phyloP scores from a whole-genome alignment of 2,329 filamentous ascomycete species.

The Fusarium sp. region DNA sequence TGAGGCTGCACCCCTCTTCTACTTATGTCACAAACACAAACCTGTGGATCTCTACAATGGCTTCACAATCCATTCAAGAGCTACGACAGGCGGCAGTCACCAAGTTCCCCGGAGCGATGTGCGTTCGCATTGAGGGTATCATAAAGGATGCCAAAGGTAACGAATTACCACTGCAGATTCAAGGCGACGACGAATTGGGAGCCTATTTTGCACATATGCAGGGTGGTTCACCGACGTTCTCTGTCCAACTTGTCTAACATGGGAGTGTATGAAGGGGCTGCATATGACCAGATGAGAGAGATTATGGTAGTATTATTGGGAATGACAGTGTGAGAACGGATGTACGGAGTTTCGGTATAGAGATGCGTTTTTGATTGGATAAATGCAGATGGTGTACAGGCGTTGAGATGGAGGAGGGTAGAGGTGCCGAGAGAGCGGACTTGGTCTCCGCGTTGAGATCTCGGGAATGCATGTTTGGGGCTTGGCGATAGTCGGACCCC shows the following conservation, averaged over 20 bases:
- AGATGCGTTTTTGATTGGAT: slow-evolving; percentile 26
- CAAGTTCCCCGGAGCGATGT: slow-evolving; percentile 69
- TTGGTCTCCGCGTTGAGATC: slow-evolving; percentile 37
- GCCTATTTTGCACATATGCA: slow-evolving; percentile 76
- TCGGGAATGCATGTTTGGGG: neutral
- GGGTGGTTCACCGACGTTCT: slow-evolving; percentile 57
- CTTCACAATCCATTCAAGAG: slow-evolving; percentile 67
- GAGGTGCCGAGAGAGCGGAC: slow-evolving; percentile 29
- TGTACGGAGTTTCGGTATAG: slow-evolving; percentile 41
- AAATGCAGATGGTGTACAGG: neutral
- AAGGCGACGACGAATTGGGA: slow-evolving; percentile 76
- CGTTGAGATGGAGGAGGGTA: slow-evolving; percentile 7
- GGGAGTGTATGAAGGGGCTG: neutral
- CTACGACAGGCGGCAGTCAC: slow-evolving; percentile 69
- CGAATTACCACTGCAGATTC: slow-evolving; percentile 73
- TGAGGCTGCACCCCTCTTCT: slow-evolving; percentile 75
- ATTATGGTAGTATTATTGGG: neutral
- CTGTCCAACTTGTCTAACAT: slow-evolving; percentile 54
- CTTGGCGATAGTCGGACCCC: neutral
- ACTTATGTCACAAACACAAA: slow-evolving; percentile 61
- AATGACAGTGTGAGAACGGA: slow-evolving; percentile 19
- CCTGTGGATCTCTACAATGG: slow-evolving; percentile 75
- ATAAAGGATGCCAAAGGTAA: slow-evolving; percentile 68
- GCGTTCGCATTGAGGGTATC: slow-evolving; percentile 73
- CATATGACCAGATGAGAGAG: slow-evolving; percentile 12